Evolutionary conservation across 106 monocot species (phyloP).

Genomic region (Iris macrosiphon): DNA sequence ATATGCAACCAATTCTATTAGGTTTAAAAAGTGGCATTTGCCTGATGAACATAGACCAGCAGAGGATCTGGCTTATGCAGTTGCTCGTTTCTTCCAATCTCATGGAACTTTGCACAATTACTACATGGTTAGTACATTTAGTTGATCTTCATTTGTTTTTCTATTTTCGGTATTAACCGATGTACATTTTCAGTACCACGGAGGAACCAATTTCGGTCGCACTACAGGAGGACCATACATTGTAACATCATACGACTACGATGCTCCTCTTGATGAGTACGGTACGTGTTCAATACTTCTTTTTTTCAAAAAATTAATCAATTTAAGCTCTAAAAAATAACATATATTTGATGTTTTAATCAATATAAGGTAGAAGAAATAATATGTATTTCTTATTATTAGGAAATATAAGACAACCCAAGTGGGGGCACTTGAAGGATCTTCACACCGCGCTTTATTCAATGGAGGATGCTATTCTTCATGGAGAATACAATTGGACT

Average conservation of each 20-base stretch:
- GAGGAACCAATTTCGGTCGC: slow-evolving; percentile 73
- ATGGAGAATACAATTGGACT: slow-evolving; percentile 26
- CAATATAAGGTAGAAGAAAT: too few relatives aligned
- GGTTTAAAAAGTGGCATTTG: slow-evolving; percentile 60
- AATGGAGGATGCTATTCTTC: slow-evolving; percentile 28
- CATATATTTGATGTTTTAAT: not conserved
- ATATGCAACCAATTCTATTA: slow-evolving; percentile 3
- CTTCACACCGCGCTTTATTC: slow-evolving; percentile 28
- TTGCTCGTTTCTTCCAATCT: slow-evolving; percentile 51
- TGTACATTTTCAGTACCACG: slow-evolving; percentile 46
- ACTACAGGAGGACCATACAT: slow-evolving; percentile 67
- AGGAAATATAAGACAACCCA: slow-evolving; percentile 62
- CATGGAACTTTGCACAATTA: slow-evolving; percentile 60
- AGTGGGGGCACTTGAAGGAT: too few relatives aligned
- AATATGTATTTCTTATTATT: not conserved
- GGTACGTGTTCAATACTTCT: slow-evolving; percentile 22
- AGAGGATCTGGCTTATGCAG: slow-evolving; percentile 53
- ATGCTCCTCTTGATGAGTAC: slow-evolving; percentile 74
- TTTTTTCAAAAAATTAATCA: not conserved
- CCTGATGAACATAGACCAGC: slow-evolving; percentile 47
- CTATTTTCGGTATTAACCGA: too few relatives aligned
- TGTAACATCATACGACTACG: too few relatives aligned
- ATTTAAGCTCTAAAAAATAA: not conserved
- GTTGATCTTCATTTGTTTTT: not conserved
- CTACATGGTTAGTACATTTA: slow-evolving; percentile 57